Percentiles rank a stretch among this genome's conserved stretches.
Evolutionary conservation across 345 rosid species (phyloP).

Genomic region (Citrus glauca): DNA sequence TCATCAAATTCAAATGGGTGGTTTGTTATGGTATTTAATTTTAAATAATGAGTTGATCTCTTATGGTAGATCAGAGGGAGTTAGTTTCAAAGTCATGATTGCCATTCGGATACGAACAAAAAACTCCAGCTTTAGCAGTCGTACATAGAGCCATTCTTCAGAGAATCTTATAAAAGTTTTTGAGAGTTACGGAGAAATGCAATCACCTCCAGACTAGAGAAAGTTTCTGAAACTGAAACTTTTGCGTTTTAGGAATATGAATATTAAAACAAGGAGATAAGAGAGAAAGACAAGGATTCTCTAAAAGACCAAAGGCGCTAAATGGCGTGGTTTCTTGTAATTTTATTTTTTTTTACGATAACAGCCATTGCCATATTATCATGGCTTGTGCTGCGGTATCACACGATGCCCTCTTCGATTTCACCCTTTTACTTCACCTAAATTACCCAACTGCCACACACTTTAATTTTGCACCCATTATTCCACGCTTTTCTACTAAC

Average conservation of each 20-base stretch:
- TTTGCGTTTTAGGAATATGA: background rate
- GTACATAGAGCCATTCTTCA: background rate
- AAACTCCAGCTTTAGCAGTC: conserved; percentile 5
- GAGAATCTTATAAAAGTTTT: conserved; percentile 17
- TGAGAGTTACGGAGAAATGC: conserved; percentile 6
- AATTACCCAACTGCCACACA: background rate
- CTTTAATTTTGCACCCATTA: background rate
- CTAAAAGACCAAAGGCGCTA: background rate
- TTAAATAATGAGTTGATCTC: background rate
- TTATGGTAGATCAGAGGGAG: background rate
- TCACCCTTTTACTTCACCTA: background rate
- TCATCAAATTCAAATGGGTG: background rate
- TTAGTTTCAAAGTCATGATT: conserved; percentile 24
- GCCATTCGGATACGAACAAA: conserved; percentile 8
- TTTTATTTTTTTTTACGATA: background rate
- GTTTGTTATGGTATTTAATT: background rate
- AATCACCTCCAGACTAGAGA: background rate
- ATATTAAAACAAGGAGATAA: background rate
- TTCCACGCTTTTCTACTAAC: background rate
- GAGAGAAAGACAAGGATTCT: background rate
- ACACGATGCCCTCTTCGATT: background rate
- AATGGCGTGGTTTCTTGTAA: background rate
- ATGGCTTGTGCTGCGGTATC: background rate
- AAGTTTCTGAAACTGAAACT: conserved; percentile 14
- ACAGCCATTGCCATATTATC: background rate